These are phyloP conservation scores for Tylopilus sp. DNA, from an alignment of 1,284 basidiomycete species.

Conservation along the genomic window DNA sequence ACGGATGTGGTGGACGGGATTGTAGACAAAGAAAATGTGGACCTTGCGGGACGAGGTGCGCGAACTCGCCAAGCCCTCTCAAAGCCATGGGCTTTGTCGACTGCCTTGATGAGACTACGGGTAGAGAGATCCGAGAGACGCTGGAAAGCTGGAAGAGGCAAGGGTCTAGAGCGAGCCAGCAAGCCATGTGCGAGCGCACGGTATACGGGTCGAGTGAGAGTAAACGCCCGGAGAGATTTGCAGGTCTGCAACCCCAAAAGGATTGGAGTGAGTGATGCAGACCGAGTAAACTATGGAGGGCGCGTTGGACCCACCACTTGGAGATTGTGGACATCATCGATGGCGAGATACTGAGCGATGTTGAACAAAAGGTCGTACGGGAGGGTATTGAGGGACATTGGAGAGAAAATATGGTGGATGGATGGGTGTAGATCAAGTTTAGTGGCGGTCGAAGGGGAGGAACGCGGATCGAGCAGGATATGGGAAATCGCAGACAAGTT, in stretches of 20 bases:
- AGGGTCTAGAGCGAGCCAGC: slow-evolving; percentile 58
- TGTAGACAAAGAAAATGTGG: slow-evolving; percentile 28
- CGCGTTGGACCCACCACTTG: slow-evolving; percentile 48
- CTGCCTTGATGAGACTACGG: slow-evolving; percentile 52
- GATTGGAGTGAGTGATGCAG: background rate
- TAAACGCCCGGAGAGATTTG: slow-evolving; percentile 54
- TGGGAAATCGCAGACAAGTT: slow-evolving; percentile 10
- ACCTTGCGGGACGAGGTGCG: slow-evolving; percentile 46
- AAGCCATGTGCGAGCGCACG: slow-evolving; percentile 57
- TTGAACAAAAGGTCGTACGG: slow-evolving; percentile 70
- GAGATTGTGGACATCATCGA: slow-evolving; percentile 54
- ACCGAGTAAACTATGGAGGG: background rate
- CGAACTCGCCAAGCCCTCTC: slow-evolving; percentile 61
- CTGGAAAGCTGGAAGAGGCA: slow-evolving; percentile 66
- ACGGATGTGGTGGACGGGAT: slow-evolving; percentile 17
- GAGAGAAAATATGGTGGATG: background rate
- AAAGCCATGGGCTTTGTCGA: slow-evolving; percentile 56
- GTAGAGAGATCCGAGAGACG: slow-evolving; percentile 60
- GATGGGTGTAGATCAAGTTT: slow-evolving; percentile 10
- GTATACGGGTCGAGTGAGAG: slow-evolving; percentile 61
- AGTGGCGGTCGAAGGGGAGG: background rate
- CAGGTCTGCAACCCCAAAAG: slow-evolving; percentile 45
- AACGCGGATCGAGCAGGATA: slow-evolving; percentile 14
- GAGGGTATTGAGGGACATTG: slow-evolving; percentile 43
- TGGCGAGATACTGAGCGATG: slow-evolving; percentile 56